Percentiles rank a stretch among this genome's conserved stretches.
These are phyloP conservation scores for Basidiobolus heterosporus DNA, from an alignment of 371 early-diverging fungal genomes.

Conservation along the genomic window DNA sequence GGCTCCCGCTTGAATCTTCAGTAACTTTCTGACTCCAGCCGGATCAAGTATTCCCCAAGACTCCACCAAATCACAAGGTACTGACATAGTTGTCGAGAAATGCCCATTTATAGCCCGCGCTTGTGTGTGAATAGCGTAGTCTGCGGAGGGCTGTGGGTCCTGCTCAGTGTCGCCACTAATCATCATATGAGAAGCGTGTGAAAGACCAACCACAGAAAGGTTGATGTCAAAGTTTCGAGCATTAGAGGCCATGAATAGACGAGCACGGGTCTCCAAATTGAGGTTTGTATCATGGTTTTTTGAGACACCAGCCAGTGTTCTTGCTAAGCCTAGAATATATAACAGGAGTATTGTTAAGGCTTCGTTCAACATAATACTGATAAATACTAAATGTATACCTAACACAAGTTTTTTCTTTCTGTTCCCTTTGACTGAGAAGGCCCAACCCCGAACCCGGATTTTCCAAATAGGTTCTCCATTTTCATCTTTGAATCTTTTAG, in stretches of 20 bases:
- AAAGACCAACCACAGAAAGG: constrained; percentile 6
- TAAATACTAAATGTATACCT: not conserved
- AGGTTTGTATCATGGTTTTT: constrained; percentile 13
- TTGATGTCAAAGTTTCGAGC: constrained; percentile 4
- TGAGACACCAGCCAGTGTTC: constrained; percentile 17
- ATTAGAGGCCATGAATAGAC: constrained; percentile 19
- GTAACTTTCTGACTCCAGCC: constrained; percentile 1
- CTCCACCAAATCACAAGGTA: not conserved
- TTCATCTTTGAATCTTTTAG: not conserved
- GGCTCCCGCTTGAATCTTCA: not conserved
- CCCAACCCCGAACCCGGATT: not conserved
- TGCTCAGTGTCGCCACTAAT: constrained; percentile 6
- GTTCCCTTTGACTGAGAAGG: not conserved
- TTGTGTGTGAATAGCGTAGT: not conserved
- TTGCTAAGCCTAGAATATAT: constrained; percentile 10
- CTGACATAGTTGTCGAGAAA: not conserved
- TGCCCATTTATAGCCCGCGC: not conserved
- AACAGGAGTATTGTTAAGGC: too few species aligned
- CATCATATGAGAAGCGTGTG: constrained; percentile 3
- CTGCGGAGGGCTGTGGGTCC: not conserved
- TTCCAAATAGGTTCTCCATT: not conserved
- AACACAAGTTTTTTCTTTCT: constrained; percentile 2
- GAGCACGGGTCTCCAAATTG: constrained; percentile 17
- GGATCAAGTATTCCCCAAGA: not conserved
- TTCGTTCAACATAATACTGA: not conserved